Base-by-base conservation (phyloP, 2,329 filamentous ascomycete species). In the Exophiala dermatitidis region DNA sequence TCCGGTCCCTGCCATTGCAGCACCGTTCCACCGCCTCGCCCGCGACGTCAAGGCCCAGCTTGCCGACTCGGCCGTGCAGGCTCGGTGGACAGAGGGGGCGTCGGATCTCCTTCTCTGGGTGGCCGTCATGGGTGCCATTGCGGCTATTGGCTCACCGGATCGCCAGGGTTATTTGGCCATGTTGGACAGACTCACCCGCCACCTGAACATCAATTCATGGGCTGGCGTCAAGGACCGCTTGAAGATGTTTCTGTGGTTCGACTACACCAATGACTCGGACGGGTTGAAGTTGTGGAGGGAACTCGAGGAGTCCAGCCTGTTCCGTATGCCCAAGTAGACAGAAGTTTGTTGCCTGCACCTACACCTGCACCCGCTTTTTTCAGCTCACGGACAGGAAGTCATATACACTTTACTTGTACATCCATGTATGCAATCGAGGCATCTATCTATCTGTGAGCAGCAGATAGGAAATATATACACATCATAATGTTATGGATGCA, bases 81-180 rank as follows among this genome's bases (percentile, higher is more conserved):
- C 43, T 1, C 46, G 64, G 5, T 72, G 68, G 68, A 54, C 59
- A 1, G 58, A 62, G 4, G 59, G 2, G 19, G 19, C 61, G 1
- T 50, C 62, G 5, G 62, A 61, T 28, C 52, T 65, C 33, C 58
- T 72, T 2, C 52, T 72, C 9, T 73, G 71, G 71, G 59, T 67
- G 2, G 56, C 71, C 4, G 62, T 63, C 0, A 61, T 73, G 5
- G 70, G 69, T 2, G 69, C 68, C 3, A 71, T 73, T 26, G 68
- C 70, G 1, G 66, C 70, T 0, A 61, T 64, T 9, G 60, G 63
- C n/a, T 60, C 60, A 0, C 57, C 61, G 0, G 62, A 68, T 31
- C 66, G 69, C 3, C 40, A 54, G 1, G 72, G 68, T 66, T 73
- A 68, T 46, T 63, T 65, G 5, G 54, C 57, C 0, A 60, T 58